Evolutionary conservation across 129 eudicot species (phyloP), one percentile per base, ranked within the genome.

Genomic region (Flaveria sonorensis): DNA sequence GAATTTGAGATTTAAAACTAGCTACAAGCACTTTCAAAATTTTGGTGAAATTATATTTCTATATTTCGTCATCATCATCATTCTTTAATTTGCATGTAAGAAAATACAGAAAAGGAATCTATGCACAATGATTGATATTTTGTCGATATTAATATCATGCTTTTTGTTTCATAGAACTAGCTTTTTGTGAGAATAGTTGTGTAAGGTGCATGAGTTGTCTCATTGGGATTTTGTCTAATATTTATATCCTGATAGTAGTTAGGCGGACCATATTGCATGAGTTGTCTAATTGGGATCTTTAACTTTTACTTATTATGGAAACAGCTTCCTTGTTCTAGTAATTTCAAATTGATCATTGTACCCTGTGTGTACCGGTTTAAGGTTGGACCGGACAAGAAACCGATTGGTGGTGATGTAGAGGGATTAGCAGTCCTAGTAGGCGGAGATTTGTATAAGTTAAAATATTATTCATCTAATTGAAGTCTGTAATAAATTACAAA

Each of bases 111-210:
- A 21, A 20, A 4, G 19, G 69, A 73, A 73, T 57, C 56, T 56
- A 73, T 59, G 68, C 43, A 73, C 26, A 26, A 57, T 59, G 78
- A 73, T 56, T 57, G 53, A 39, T 73, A 14, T 19, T 72, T 10
- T 67, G 16, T 40, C 19, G 20, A 45, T n/a, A 12, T 73, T 60
- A 3, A 12, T 57, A 40, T 59, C 20, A 73, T 24, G 20, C 4
- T n/a, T 26, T 24, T 8, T 43, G 19, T 56, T 60, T 11, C 50
- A 72, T 21, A 73, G 42, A 42, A 21, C 42, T 45, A 53, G 26
- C 68, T 56, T 40, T 72, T 57, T 43, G 18, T 42, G 26, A 6
- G 39, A 39, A 39, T 39, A 72, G 19, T 46, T 30, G 60, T 46
- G 74, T 47, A 46, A 46, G 74, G 10, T 45, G 2, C 50, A 45